Base-by-base conservation (phyloP, 2,329 filamentous ascomycete genomes). In the Nigrospora sphaerica region DNA sequence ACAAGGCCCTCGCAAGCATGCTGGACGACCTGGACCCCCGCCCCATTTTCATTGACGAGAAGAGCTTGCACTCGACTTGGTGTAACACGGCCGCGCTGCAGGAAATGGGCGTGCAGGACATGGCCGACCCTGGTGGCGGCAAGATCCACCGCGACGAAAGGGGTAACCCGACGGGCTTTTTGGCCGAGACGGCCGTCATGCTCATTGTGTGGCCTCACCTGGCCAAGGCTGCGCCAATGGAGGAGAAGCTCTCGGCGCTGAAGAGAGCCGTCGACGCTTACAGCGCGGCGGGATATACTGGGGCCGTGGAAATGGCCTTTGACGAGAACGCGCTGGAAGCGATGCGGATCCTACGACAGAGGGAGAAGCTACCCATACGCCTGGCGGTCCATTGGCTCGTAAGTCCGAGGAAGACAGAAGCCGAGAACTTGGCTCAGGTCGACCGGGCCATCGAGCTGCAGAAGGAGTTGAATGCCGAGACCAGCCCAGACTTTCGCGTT, bases 221-320 rank as follows among this genome's bases (percentile, higher is more conserved):
- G 13, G 73, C 75, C 9, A 60, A 61, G 14, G 68, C 74, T 3
- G 67, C 74, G 1, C 66, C 68, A 6, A 63, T 74, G 49, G 67
- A 70, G 16, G 74, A 78, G 51, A 72, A 77, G 45, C 58, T 69
- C 12, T 63, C 60, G 3, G 70, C 74, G 2, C 57, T 80, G 23
- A 58, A 57, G 39, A 67, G 65, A 1, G 77, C 74, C 0, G 65
- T 80, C 23, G 52, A 62, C 1, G 70, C 71, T 11, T 80, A 78
- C 52, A 70, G 69, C 48, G 62, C 65, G 2, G 66, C 66, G 1
- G 77, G 77, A 3, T 78, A 75, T 53, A 80, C 77, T 2, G 75
- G 76, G 2, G 58, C 76, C 36, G 64, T 80, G 11, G 77, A 81
- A 49, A 79, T 81, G 76, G 76, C 76, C 4, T 77, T 80, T 74